phyloP scores from a whole-genome alignment of 495 filamentous ascomycete species.

The Penicillium longicatenatum region DNA sequence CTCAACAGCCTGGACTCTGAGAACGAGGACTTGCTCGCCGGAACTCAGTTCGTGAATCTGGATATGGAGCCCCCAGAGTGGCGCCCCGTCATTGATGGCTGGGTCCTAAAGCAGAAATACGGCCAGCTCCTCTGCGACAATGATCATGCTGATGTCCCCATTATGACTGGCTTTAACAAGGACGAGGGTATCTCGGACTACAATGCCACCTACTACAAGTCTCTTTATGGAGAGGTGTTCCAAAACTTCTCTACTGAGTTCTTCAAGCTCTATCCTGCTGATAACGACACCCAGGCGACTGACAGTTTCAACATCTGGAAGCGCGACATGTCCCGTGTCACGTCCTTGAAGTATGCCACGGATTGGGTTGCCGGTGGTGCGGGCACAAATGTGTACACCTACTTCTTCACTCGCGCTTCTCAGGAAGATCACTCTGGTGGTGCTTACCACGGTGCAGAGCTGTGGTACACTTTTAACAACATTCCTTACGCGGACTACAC shows the following conservation, averaged over 20 bases:
- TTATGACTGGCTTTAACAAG: conserved; percentile 22
- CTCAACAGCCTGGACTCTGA: background rate
- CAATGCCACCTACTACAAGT: conserved; percentile 11
- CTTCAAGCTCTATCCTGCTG: conserved; percentile 18
- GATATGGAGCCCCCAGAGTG: conserved; percentile 16
- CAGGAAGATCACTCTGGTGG: conserved; percentile 7
- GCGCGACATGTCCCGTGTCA: conserved; percentile 17
- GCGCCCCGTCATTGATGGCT: conserved; percentile 22
- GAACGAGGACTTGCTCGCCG: conserved; percentile 5
- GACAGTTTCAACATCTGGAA: conserved; percentile 12
- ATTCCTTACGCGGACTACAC: conserved; percentile 22
- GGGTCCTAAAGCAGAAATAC: conserved; percentile 14
- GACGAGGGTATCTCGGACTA: conserved; percentile 12
- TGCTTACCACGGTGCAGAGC: conserved; percentile 22
- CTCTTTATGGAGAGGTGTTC: conserved; percentile 13
- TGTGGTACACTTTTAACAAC: conserved; percentile 26
- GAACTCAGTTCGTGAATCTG: conserved; percentile 13
- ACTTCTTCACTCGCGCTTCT: conserved; percentile 18
- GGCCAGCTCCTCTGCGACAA: conserved; percentile 6
- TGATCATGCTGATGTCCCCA: conserved; percentile 18
- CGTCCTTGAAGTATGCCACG: conserved; percentile 13
- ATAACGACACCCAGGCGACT: conserved; percentile 11
- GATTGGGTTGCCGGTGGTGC: conserved; percentile 20
- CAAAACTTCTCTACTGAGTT: conserved; percentile 10
- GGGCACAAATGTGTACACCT: conserved; percentile 16